These are phyloP conservation scores for Hygrocybe punicea DNA, from an alignment of 768 basidiomycete species.

Conservation along the genomic window DNA sequence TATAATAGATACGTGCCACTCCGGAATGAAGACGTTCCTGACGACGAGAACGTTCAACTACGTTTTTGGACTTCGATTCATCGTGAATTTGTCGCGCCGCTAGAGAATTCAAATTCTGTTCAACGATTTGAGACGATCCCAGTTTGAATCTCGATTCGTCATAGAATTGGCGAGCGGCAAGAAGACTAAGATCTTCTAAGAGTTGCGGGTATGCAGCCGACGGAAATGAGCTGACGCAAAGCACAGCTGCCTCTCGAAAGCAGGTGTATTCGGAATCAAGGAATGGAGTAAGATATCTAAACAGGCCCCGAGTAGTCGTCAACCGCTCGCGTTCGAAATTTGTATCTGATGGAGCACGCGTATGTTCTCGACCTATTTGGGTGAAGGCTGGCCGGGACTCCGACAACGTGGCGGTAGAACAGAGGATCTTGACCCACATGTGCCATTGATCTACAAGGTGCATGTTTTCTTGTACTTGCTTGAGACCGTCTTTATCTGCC, in stretches of 20 bases:
- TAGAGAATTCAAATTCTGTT: constrained; percentile 38
- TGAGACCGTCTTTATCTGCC: constrained; percentile 51
- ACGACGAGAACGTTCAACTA: constrained; percentile 57
- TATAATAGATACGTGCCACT: constrained; percentile 82
- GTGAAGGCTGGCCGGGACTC: constrained; percentile 58
- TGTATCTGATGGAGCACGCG: constrained; percentile 65
- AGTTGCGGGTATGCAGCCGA: constrained; percentile 72
- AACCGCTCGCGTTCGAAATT: constrained; percentile 80
- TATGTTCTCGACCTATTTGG: constrained; percentile 60
- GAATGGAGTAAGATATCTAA: constrained; percentile 82
- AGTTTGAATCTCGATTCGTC: constrained; percentile 60
- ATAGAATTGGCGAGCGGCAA: constrained; percentile 79
- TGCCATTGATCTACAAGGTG: constrained; percentile 73
- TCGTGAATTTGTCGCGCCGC: constrained; percentile 65
- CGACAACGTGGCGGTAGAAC: constrained; percentile 68
- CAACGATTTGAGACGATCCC: constrained; percentile 34
- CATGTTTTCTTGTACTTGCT: constrained; percentile 55
- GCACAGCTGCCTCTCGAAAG: constrained; percentile 82
- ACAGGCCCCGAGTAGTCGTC: constrained; percentile 76
- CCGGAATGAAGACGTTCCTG: constrained; percentile 82
- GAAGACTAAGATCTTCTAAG: constrained; percentile 76
- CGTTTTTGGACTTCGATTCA: constrained; percentile 49
- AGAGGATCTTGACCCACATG: constrained; percentile 80
- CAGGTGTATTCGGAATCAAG: constrained; percentile 79
- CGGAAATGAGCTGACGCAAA: constrained; percentile 86